Evolutionary conservation across 1,284 basidiomycete species (phyloP), one percentile per base, ranked within the genome.

Genomic region (Filobasidium uniguttulatum): DNA sequence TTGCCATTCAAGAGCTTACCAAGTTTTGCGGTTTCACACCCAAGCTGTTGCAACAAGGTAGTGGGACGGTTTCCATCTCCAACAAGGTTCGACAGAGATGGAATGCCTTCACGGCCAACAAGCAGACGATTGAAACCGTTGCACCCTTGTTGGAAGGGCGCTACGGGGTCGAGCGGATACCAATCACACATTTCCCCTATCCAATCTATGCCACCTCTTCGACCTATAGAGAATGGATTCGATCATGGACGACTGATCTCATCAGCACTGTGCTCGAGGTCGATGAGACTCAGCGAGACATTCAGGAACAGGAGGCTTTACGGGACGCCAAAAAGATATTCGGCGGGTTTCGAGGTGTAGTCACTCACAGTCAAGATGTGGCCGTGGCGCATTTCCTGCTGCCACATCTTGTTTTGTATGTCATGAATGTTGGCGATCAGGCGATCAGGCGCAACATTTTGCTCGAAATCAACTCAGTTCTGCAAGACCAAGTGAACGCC

Each of bases 151-250:
- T 96, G 19, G 82, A 81, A 48, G 81, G 79, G 7, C 77, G 79
- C 23, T 90, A 83, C 62, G 55, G 57, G 17, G 55, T 69, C 14
- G 54, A 50, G 4, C 59, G 59, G 33, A 45, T 54, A 3, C 46
- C 59, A 6, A 44, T 52, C 31, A 69, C 69, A 20, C 53, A 71
- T 6, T 68, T 73, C 33, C 41, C 50, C 28, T 66, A 64, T 44
- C 89, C 90, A 2, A 79, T 96, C 48, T 99, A 97, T 68, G 73
- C 76, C 1, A 71, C 72, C 3, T 76, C 81, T 48, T 67, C 76
- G 4, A 89, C 87, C 0, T 98, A 94, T 67, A 80, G 91, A 43
- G 91, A 98, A 66, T 99, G 94, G 94, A 76, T 98, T 20, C 88
- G 94, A 58, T 67, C 77, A 0, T 98, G 93, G 91, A 81, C 85